Conservation (phyloP, 164 flowering plant genomes). For the Aristolochia fimbriata region DNA sequence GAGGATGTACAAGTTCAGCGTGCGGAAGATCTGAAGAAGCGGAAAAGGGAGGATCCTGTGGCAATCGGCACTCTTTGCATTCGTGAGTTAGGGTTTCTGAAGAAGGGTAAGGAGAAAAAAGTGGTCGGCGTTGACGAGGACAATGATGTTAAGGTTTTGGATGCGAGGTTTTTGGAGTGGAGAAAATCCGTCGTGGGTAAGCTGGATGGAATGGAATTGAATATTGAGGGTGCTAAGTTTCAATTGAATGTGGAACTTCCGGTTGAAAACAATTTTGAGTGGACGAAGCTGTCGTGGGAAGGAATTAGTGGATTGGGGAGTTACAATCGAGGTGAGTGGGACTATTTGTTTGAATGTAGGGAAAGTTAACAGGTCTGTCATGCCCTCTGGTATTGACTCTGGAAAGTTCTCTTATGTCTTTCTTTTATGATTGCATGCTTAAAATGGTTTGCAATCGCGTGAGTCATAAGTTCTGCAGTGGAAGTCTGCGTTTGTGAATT, state of each 20-base stretch:
- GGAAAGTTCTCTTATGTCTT: too few relatives aligned
- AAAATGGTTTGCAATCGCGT: too few relatives aligned
- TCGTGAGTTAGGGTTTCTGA: constrained; percentile 60
- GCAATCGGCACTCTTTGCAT: constrained; percentile 53
- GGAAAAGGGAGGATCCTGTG: constrained; percentile 80
- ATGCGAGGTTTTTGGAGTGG: constrained; percentile 65
- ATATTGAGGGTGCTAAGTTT: constrained; percentile 59
- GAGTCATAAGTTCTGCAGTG: too few relatives aligned
- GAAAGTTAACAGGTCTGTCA: too few relatives aligned
- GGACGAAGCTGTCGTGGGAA: constrained; percentile 63
- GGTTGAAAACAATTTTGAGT: constrained; percentile 53
- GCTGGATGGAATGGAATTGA: constrained; percentile 78
- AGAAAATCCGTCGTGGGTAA: constrained; percentile 36
- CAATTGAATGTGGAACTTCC: constrained; percentile 45
- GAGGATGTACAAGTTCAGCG: constrained; percentile 46
- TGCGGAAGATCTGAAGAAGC: constrained; percentile 59
- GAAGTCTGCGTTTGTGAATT: too few relatives aligned
- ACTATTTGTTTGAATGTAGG: too few relatives aligned
- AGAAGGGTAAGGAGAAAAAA: constrained; percentile 4
- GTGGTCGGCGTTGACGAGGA: constrained; percentile 11
- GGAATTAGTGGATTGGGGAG: constrained; percentile 44
- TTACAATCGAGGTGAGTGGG: constrained; percentile 26
- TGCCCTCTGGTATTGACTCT: too few relatives aligned
- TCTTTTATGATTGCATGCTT: too few relatives aligned
- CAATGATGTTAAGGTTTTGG: constrained; percentile 21